Base-by-base conservation (phyloP, 768 basidiomycete species). In the Panaeolus cyanescens region DNA sequence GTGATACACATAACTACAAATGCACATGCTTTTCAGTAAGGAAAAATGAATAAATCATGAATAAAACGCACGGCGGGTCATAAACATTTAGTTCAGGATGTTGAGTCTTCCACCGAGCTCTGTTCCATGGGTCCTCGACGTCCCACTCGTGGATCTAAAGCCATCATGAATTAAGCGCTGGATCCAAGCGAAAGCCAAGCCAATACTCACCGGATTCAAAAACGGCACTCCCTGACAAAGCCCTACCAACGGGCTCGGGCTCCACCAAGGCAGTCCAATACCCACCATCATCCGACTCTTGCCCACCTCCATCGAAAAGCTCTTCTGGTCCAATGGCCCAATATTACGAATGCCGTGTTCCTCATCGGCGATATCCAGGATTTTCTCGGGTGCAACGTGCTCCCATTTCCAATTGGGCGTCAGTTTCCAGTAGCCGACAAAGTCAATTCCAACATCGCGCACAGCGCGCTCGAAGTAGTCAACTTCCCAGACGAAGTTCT, bases 171-270 rank as follows among this genome's bases (percentile, higher is more conserved):
- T 12, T 17, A 53, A 55, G 58, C 32, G 54, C 13, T 25, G 25
- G 34, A 33, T 7, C 36, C 36, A 15, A 19, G n/a, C 17, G 39
- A 57, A 33, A 55, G 32, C 2, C 7, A 37, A 61, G 17, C 9
- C 1, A 15, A 3, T 4, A 60, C 64, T 25, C 22, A 77, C 70
- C 1, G 76, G 77, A 60, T 78, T 76, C n/a, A 78, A 65, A 60
- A 77, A 77, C 9, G 76, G 74, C 4, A 78, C 73, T 2, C 74
- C 77, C 20, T 71, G 64, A 59, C 77, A 78, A 5, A 78, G 62
- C n/a, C 73, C 72, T 37, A 75, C 71, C 39, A 74, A 75, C 0
- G 75, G 75, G 2, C 68, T 68, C 12, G 72, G 72, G 56, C 71
- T 74, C 69, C 66, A 69, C 58, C 54, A 64, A 5, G 70, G 72